Base-by-base conservation (phyloP, 164 flowering plant species). In the Piper longum region DNA sequence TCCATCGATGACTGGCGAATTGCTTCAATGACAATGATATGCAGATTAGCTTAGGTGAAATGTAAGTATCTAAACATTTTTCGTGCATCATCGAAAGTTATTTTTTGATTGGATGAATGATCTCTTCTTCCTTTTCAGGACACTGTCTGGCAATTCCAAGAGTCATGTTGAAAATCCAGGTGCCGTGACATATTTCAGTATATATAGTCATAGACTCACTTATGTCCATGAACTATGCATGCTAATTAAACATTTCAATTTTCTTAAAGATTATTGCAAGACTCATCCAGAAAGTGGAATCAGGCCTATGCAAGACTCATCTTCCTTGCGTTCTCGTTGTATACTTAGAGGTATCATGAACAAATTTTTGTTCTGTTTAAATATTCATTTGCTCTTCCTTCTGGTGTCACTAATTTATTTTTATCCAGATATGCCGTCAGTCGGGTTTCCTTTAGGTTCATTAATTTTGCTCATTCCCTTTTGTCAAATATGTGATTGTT, bases 1-100 rank as follows among this genome's bases (percentile, higher is more conserved):
- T 68, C 85, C 66, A 86, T 62, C 76, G 73, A 48, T 93, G 97
- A 96, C 67, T 90, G 67, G 75, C 85, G 16, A 80, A 85, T 45
- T 88, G 89, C 80, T 77, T 88, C 19, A 84, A 72, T 70, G 89
- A 85, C 58, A 54, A 78, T 4, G 89, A 76, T 62, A 77, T 81
- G 84, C 71, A 81, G 44, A 64, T 74, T 19, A 77, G 73, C 70
- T 68, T 80, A 60, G 86, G 82, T 64, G 84, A 84, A 45, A 56
- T 78, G 95, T 93, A 81, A 71, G 88, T 63, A 59, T 64, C 63
- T 64, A 4, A 18, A 54, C 7, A 12, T 56, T 67, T 61, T 18
- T 17, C 61, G 16, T 54, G 39, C 7, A 58, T 61, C 70, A 16
- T 17, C 8, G 54, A 14, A 4, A 56, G 45, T 67, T 64, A 36